Conservation (phyloP, 768 basidiomycete genomes). For the Pisolithus marmoratus region DNA sequence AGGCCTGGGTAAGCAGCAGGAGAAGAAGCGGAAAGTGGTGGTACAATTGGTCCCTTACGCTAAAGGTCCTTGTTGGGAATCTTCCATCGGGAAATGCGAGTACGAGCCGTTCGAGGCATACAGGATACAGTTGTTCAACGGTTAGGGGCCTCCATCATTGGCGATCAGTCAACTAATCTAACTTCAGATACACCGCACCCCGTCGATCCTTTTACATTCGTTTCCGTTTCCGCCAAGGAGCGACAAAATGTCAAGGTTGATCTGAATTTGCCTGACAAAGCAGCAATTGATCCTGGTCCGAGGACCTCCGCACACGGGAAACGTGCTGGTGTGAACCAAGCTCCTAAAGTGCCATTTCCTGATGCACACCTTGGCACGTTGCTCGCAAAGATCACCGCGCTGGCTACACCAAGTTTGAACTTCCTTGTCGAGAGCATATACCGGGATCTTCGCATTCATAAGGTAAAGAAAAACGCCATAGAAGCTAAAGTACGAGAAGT, state of each 20-base stretch:
- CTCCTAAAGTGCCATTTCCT: constrained; percentile 62
- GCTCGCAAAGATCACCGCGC: constrained; percentile 53
- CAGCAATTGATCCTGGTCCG: constrained; percentile 17
- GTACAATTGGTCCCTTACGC: constrained; percentile 73
- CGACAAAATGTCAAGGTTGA: constrained; percentile 19
- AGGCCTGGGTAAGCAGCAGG: constrained; percentile 35
- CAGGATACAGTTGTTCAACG: constrained; percentile 79
- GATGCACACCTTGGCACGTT: constrained; percentile 56
- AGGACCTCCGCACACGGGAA: constrained; percentile 20
- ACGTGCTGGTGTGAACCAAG: constrained; percentile 13
- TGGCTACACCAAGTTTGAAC: constrained; percentile 57
- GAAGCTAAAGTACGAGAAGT: constrained; percentile 78
- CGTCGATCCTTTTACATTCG: constrained; percentile 74
- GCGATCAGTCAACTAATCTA: constrained; percentile 2
- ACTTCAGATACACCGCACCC: constrained; percentile 61
- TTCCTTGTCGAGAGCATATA: constrained; percentile 70
- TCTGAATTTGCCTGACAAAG: constrained; percentile 34
- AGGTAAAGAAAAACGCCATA: constrained; percentile 79
- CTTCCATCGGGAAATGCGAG: constrained; percentile 55
- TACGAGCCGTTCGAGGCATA: constrained; percentile 71
- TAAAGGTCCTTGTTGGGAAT: constrained; percentile 83
- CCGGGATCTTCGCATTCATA: constrained; percentile 60
- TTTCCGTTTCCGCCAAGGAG: constrained; percentile 44
- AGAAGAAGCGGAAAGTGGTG: constrained; percentile 73
- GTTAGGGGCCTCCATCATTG: constrained; percentile 36